These are phyloP conservation scores for Exobasidium cylindrosporum DNA, from an alignment of 1,284 basidiomycete species.

Conservation along the genomic window DNA sequence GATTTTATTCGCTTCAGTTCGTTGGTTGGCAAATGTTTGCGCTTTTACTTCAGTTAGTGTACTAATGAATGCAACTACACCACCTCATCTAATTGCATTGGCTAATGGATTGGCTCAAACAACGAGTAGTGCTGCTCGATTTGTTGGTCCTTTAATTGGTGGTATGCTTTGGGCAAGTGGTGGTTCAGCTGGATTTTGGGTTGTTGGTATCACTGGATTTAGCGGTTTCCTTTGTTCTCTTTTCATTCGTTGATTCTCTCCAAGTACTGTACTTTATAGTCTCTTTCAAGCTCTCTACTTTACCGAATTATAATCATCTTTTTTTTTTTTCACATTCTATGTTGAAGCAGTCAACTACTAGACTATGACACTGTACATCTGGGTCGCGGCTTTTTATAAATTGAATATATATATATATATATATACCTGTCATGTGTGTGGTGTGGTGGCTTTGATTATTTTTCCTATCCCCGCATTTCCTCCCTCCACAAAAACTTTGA, in stretches of 20 bases:
- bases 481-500: too few species aligned
- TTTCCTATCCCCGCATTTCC: too few species aligned
- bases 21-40: slow-evolving; percentile 55
- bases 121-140: slow-evolving; percentile 54
- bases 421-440: too few species aligned
- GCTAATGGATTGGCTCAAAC: slow-evolving; percentile 58
- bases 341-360: too few species aligned
- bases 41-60: slow-evolving; percentile 54
- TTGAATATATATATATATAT: too few species aligned
- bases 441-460: too few species aligned
- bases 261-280: neutral
- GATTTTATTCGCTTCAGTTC: slow-evolving; percentile 54
- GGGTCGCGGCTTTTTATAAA: too few species aligned
- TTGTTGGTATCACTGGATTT: slow-evolving; percentile 42
- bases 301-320: too few species aligned
- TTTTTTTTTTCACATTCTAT: too few species aligned
- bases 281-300: too few species aligned
- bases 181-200: slow-evolving; percentile 49
- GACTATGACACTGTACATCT: too few species aligned
- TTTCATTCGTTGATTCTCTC: slow-evolving; percentile 2
- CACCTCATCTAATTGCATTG: slow-evolving; percentile 56
- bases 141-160: slow-evolving; percentile 54
- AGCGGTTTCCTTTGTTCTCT: slow-evolving; percentile 30
- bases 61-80: slow-evolving; percentile 57
- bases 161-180: slow-evolving; percentile 52